phyloP scores from a whole-genome alignment of 2,329 filamentous ascomycete species.

The Calonectria pteridis region DNA sequence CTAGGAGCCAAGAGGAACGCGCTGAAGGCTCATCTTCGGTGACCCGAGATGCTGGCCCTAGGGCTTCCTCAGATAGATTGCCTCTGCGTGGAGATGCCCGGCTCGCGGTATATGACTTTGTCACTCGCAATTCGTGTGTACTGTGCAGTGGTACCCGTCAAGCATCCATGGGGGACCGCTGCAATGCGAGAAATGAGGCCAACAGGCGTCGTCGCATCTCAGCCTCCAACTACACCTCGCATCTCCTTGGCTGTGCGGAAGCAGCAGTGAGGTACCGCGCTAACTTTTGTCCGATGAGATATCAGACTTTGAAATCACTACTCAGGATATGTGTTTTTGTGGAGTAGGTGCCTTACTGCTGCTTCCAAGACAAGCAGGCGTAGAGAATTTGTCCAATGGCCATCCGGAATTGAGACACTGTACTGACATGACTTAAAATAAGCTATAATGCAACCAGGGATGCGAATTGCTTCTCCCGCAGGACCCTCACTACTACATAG shows the following conservation, averaged over 20 bases:
- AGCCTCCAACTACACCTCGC: slow-evolving; percentile 16
- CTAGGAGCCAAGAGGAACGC: neutral
- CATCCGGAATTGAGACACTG: neutral
- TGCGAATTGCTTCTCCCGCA: neutral
- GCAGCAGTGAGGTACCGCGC: too few species aligned
- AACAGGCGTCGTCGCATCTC: slow-evolving; percentile 12
- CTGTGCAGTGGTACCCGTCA: neutral
- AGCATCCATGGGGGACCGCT: neutral
- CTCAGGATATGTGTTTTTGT: too few species aligned
- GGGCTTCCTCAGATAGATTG: slow-evolving; percentile 2
- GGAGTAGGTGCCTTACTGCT: too few species aligned
- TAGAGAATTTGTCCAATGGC: neutral
- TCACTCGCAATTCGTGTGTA: neutral
- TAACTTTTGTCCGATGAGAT: too few species aligned
- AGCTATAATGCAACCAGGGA: neutral
- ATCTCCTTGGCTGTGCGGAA: too few species aligned
- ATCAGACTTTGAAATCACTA: too few species aligned
- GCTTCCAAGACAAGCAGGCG: neutral
- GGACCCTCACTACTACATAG: neutral
- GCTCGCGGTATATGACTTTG: neutral
- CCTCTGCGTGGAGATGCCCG: neutral
- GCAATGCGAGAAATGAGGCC: neutral
- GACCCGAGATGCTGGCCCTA: neutral
- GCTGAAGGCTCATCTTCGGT: neutral
- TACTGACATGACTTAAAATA: neutral